These are phyloP conservation scores for Terfezia claveryi DNA, from an alignment of 495 filamentous ascomycete genomes.

Conservation along the genomic window DNA sequence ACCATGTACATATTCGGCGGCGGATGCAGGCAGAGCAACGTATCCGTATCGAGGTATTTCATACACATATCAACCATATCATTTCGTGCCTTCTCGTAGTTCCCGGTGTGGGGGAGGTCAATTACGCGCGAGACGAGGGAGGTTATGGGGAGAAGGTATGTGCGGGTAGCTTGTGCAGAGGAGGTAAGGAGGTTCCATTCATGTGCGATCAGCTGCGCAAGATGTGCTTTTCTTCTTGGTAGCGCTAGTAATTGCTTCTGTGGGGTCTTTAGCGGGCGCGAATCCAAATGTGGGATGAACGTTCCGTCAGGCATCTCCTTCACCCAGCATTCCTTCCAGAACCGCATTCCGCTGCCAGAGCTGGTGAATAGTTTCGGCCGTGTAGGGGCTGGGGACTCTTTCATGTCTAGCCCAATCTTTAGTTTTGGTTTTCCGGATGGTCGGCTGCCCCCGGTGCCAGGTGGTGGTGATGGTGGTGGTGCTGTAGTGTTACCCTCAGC, in stretches of 20 bases:
- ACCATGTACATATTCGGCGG: constrained; percentile 33
- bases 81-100: constrained; percentile 24
- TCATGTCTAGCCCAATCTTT: not conserved
- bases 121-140: constrained; percentile 57
- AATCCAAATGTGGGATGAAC: constrained; percentile 57
- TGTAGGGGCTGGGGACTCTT: not conserved
- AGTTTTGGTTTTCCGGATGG: not conserved
- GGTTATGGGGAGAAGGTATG: constrained; percentile 77
- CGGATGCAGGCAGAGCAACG: constrained; percentile 62
- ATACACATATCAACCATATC: constrained; percentile 36
- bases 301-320: constrained; percentile 30
- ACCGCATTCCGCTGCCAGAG: constrained; percentile 36
- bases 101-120: constrained; percentile 27
- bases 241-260: constrained; percentile 47
- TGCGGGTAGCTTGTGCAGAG: constrained; percentile 49
- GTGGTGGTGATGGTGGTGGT: not conserved
- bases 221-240: constrained; percentile 50
- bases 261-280: constrained; percentile 53
- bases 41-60: constrained; percentile 79
- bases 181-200: constrained; percentile 80
- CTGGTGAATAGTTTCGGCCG: constrained; percentile 23
- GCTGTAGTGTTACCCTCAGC: not conserved
- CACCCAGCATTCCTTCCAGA: constrained; percentile 67
- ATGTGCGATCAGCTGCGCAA: constrained; percentile 67
- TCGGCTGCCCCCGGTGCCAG: not conserved